Percentiles rank a stretch among this genome's conserved stretches.
Conservation (phyloP, 2,329 filamentous ascomycete species). For the Fusarium sp. region DNA sequence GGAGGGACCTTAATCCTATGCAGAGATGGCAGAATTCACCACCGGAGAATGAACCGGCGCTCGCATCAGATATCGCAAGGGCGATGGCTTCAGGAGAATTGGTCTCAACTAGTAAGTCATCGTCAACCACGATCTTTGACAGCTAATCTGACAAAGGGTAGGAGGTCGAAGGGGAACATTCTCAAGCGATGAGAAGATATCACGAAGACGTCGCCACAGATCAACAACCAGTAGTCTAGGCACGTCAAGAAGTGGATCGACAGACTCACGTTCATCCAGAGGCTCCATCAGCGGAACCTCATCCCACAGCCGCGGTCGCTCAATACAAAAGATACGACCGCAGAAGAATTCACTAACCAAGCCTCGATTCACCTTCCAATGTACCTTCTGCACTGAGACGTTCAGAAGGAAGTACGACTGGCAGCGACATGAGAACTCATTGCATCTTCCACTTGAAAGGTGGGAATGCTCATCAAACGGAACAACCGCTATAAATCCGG, state of each 20-base stretch:
- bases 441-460: constrained; percentile 57
- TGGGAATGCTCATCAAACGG: constrained; percentile 58
- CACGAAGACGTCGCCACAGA: constrained; percentile 12
- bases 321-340: constrained; percentile 13
- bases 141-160: constrained; percentile 50
- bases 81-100: constrained; percentile 41
- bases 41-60: constrained; percentile 49
- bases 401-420: constrained; percentile 59
- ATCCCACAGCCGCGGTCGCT: constrained; percentile 12
- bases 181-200: constrained; percentile 19
- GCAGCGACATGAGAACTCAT: constrained; percentile 62
- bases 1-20: constrained; percentile 41
- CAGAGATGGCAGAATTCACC: constrained; percentile 51
- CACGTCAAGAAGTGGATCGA: constrained; percentile 35
- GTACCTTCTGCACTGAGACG: constrained; percentile 59
- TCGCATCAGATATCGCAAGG: constrained; percentile 46
- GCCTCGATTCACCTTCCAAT: constrained; percentile 49
- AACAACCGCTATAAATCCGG: constrained; percentile 51
- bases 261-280: constrained; percentile 27
- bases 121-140: constrained; percentile 53
- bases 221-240: constrained; percentile 29
- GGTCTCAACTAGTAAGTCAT: constrained; percentile 5
- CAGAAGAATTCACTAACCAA: constrained; percentile 18
- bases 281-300: constrained; percentile 22
- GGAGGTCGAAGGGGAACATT: constrained; percentile 25